Base-by-base conservation (phyloP, 2,329 filamentous ascomycete species). In the Verticillium nubilum region DNA sequence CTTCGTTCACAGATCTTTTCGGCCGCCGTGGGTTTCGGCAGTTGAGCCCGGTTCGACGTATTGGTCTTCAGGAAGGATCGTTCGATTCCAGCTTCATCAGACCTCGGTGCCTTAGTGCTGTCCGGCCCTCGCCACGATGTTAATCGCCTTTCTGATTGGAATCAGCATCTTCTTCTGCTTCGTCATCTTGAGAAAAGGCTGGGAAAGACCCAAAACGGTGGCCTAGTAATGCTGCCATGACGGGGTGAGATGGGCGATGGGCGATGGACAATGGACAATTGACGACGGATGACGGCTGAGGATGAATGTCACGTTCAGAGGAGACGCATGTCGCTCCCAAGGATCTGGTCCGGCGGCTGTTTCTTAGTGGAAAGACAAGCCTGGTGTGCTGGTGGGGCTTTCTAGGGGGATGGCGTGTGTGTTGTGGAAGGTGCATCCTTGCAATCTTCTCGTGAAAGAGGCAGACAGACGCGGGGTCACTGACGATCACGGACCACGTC, bases 331-430 rank as follows among this genome's bases (percentile, higher is more conserved):
- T 50, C 42, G n/a, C 42, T 56, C 59, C 57, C 55, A 47, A 58
- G 28, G 42, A 58, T 42, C 33, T 56, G 58, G 60, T 31, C 60
- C 31, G 60, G 55, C 60, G 52, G 52, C 52, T 37, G 33, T 58
- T 29, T 42, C 3, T 37, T 37, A 3, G 13, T 37, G 35, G 35
- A 17, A 37, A 37, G 35, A 19, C 69, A 68, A 68, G 70, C 65
- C 63, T 58, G 63, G 65, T 59, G 61, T 33, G 29, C 12, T 9
- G 26, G 56, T 25, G 23, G 28, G 25, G 26, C 19, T 15, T 31
- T 7, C 33, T 37, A 26, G 54, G 7, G 23, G 23, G 23, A 56
- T 26, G 25, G 29, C 54, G 31, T 35, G 29, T 19, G 25, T 27
- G 33, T 27, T 6, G 54, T 42, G 28, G 54, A 56, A 35, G 31